Evolutionary conservation across 1,139 yeast species (phyloP), one percentile per base, ranked within the genome.

Genomic region (Taphrina pruni): DNA sequence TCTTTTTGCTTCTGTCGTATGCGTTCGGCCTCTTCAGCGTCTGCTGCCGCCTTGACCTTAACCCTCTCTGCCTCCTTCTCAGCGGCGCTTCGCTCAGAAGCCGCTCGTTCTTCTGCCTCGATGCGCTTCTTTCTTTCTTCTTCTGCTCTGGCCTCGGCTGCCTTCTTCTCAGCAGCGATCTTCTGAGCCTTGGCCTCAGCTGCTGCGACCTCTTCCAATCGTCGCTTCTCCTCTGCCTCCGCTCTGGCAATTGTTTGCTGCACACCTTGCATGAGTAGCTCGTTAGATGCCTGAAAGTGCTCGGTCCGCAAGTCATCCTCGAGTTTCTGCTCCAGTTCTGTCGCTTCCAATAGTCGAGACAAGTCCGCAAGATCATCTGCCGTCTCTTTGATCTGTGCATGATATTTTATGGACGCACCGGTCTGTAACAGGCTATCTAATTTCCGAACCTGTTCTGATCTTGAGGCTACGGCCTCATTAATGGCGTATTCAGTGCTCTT

Each of bases 11-110:
- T 72, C 73, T 21, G 70, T 72, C 70, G 72, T 26, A 70, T 73
- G 65, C 73, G 75, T 50, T 72, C 70, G 66, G 72, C 73, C 60
- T 72, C 75, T 65, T 72, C 70, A 66, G 72, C 73, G 60, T 72
- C 75, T 65, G 72, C 71, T 62, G 70, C 64, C 20, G 75, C 66
- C 69, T 78, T 70, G 52, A 70, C 60, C 36, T 32, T 21, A 32
- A 17, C 52, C 36, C 41, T 21, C 12, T 39, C 72, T 45, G 69
- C 71, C n/a, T 62, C 46, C 14, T 46, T 12, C 60, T 21, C 52
- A n/a, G 32, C 46, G 14, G 62, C 60, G 14, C 35, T 50, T 65
- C 26, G 55, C 48, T 48, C 52, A n/a, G 35, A 32, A 45, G 54
- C 60, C 21, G 57, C 57, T 35, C 21, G 17, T 20, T 38, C 14